Base-by-base conservation (phyloP, 2,329 filamentous ascomycete species). In the Bipolaris cookei region DNA sequence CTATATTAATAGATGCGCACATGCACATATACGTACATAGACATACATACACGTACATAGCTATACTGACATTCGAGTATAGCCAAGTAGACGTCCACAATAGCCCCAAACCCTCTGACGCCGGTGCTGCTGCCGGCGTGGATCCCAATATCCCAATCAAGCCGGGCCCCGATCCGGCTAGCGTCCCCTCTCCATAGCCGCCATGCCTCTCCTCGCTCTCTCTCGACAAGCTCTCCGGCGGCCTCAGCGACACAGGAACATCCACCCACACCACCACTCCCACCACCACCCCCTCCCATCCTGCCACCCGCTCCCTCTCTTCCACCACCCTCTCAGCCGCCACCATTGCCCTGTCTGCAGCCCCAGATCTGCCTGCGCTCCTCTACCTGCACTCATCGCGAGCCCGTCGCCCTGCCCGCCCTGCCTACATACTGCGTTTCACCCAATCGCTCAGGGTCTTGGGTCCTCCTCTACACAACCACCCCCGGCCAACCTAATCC, bases 361-460 rank as follows among this genome's bases (percentile, higher is more conserved):
- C 13, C 7, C 14, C 18, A 16, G 5, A 20, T 8, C 21, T 42
- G 50, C 42, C 51, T 55, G 44, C 56, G 42, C 54, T 52, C 51
- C 51, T 53, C 20, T 35, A 38, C 46, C 49, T 28, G 45, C 38
- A 25, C 37, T 43, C 45, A 37, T 34, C 34, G 18, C n/a, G n/a
- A 11, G 28, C 42, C 25, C 38, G 34, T 51, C 48, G 43, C 53
- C 21, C 35, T 55, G 44, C 58, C 57, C 59, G 59, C 60, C 63
- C 63, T 63, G 61, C 51, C 59, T 30, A 30, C 28, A 30, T 11
- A 11, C 28, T 42, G 68, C 65, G 69, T 68, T 68, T 67, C 66
- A 67, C 59, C 71, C 59, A 62, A 42, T 59, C 51, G 59, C 56
- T 62, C 64, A 68, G 66, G 62, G 62, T 61, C 58, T 59, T 61